Conservation (phyloP, 768 basidiomycete species). For the Peribolospora kevripleyi region DNA sequence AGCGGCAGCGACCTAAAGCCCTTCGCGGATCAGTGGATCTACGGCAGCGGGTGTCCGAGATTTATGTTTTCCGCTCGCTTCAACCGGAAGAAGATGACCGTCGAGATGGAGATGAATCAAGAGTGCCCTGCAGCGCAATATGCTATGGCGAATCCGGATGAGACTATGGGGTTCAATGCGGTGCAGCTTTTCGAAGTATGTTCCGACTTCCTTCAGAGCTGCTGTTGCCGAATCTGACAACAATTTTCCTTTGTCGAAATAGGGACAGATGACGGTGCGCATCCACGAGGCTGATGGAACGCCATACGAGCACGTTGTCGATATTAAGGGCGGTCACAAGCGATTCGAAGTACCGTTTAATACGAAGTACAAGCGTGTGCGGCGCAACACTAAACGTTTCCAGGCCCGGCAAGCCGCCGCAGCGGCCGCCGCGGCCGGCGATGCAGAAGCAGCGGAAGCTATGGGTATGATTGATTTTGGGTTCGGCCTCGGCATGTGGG, state of each 20-base stretch:
- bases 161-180: slow-evolving; percentile 23
- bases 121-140: slow-evolving; percentile 39
- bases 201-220: background rate
- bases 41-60: slow-evolving; percentile 81
- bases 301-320: slow-evolving; percentile 91
- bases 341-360: slow-evolving; percentile 97
- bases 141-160: slow-evolving; percentile 11
- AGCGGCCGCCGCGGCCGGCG: slow-evolving; percentile 51
- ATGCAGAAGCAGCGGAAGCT: slow-evolving; percentile 71
- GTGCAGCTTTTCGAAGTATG: slow-evolving; percentile 68
- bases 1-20: slow-evolving; percentile 42
- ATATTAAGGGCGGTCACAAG: slow-evolving; percentile 64
- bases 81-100: slow-evolving; percentile 93
- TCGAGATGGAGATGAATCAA: slow-evolving; percentile 85
- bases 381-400: slow-evolving; percentile 86
- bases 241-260: background rate
- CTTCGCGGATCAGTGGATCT: slow-evolving; percentile 99
- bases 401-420: slow-evolving; percentile 77
- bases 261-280: slow-evolving; percentile 95
- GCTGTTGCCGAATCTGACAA: background rate
- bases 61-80: slow-evolving; percentile 77
- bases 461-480: slow-evolving; percentile 86
- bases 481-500: slow-evolving; percentile 84
- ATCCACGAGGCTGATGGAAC: slow-evolving; percentile 98
- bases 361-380: slow-evolving; percentile 90